Evolutionary conservation across 768 basidiomycete genomes (phyloP).

Genomic region (Cystofilobasidium ferigula): DNA sequence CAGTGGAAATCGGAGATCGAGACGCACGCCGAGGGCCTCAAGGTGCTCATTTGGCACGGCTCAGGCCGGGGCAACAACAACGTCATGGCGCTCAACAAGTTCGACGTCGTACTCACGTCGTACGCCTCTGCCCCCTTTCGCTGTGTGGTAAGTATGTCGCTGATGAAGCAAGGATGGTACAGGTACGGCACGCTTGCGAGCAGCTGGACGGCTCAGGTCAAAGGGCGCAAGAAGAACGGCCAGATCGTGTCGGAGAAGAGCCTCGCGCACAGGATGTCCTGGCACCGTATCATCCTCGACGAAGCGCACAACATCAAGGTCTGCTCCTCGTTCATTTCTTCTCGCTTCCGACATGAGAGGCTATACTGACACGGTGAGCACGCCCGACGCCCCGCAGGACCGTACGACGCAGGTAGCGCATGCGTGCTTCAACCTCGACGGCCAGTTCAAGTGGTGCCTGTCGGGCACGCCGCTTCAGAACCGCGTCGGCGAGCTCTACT

Average conservation of each 20-base stretch:
- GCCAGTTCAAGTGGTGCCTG: constrained; percentile 81
- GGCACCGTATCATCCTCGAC: constrained; percentile 76
- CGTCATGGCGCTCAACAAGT: constrained; percentile 58
- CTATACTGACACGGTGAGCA: no score
- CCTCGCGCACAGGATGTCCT: constrained; percentile 68
- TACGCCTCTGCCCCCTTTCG: constrained; percentile 39
- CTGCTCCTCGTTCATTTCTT: neutral
- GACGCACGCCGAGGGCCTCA: constrained; percentile 53
- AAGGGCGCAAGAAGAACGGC: constrained; percentile 79
- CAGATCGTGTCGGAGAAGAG: constrained; percentile 71
- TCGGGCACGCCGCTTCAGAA: constrained; percentile 58
- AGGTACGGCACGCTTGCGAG: constrained; percentile 76
- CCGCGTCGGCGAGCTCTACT: constrained; percentile 96
- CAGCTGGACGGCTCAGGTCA: constrained; percentile 82
- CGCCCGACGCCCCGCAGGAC: constrained; percentile 46
- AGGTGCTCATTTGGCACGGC: constrained; percentile 87
- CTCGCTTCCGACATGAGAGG: neutral
- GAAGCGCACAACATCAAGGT: constrained; percentile 93
- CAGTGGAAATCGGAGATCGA: constrained; percentile 93
- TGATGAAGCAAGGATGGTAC: neutral
- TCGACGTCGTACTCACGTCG: constrained; percentile 79
- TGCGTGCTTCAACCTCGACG: constrained; percentile 72
- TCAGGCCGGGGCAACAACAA: constrained; percentile 54
- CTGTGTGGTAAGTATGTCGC: neutral
- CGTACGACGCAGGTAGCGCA: constrained; percentile 88